A percentile compares a stretch with the other conserved stretches of the same genome.
Evolutionary conservation across 2,329 filamentous ascomycete genomes (phyloP).

Genomic region (Trichoderma harzianum): DNA sequence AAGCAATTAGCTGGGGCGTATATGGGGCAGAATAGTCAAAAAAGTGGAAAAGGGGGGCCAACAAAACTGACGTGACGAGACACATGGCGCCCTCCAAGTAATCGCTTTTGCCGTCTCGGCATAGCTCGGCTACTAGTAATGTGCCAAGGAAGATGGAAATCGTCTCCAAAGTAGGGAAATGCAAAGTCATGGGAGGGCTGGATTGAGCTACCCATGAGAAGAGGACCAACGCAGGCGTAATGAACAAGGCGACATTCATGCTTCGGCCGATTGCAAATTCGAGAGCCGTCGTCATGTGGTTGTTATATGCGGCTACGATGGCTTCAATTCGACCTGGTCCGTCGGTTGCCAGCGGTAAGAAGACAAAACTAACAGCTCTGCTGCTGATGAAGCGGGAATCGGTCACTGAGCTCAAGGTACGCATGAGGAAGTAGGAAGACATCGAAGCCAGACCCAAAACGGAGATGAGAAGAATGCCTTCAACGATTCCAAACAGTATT

Average conservation of each 20-base stretch:
- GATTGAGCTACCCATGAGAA: conserved; percentile 13
- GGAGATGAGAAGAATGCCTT: not conserved
- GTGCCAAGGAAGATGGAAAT: conserved; percentile 13
- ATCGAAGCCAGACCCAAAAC: not conserved
- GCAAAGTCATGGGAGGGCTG: not conserved
- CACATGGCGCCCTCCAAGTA: conserved; percentile 13
- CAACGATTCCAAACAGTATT: not conserved
- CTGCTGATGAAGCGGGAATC: not conserved
- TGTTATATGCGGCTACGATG: conserved; percentile 7
- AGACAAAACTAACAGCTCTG: conserved; percentile 5
- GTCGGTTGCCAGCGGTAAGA: conserved; percentile 3
- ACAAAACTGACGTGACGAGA: conserved; percentile 6
- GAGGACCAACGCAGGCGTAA: conserved; percentile 12
- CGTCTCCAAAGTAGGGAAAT: conserved; percentile 11
- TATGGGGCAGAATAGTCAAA: not conserved
- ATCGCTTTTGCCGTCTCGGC: conserved; percentile 15
- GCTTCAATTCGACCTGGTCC: conserved; percentile 9
- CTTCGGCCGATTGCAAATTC: conserved; percentile 16
- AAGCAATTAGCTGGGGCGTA: not conserved
- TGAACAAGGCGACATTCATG: conserved; percentile 12
- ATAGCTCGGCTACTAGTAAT: conserved; percentile 10
- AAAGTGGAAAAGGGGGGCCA: not conserved
- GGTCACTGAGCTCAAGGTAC: conserved; percentile 1
- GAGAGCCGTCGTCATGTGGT: not conserved
- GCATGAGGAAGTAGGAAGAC: conserved; percentile 10